Evolutionary conservation across 1,284 basidiomycete species (phyloP).

Genomic region (Trametes pubescens): DNA sequence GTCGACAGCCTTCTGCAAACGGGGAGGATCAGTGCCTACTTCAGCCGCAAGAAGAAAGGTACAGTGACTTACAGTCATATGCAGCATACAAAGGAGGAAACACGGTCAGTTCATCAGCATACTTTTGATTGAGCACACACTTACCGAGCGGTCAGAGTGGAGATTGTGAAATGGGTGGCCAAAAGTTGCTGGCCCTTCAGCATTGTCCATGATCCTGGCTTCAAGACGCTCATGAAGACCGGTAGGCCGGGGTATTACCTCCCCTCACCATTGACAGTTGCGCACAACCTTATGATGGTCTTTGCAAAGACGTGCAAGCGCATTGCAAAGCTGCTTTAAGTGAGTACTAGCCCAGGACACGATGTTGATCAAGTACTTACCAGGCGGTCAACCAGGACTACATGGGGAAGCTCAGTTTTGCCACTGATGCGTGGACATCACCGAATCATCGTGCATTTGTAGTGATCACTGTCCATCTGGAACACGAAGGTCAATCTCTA

Average conservation of each 20-base stretch:
- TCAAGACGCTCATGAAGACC: slow-evolving; percentile 34
- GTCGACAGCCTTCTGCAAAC: slow-evolving; percentile 17
- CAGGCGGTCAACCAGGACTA: slow-evolving; percentile 19
- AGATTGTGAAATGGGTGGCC: slow-evolving; percentile 29
- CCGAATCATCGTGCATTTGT: slow-evolving; percentile 42
- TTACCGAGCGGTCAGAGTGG: slow-evolving; percentile 28
- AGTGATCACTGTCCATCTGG: slow-evolving; percentile 39
- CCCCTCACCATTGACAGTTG: slow-evolving; percentile 31
- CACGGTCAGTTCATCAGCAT: too few relatives aligned
- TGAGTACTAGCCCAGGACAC: not conserved
- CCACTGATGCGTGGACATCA: slow-evolving; percentile 44
- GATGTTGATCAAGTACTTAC: not conserved
- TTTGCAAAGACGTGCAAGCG: slow-evolving; percentile 7
- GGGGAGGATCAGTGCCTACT: slow-evolving; percentile 36
- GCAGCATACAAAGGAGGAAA: slow-evolving; percentile 27
- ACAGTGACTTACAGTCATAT: slow-evolving; percentile 25
- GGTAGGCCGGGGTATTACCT: slow-evolving; percentile 32
- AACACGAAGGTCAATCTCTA: slow-evolving; percentile 36
- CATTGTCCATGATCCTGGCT: slow-evolving; percentile 31
- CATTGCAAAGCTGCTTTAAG: slow-evolving; percentile 9
- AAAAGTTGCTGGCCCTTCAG: slow-evolving; percentile 30
- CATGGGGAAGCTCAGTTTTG: slow-evolving; percentile 37
- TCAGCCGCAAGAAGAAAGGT: slow-evolving; percentile 29
- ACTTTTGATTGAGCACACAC: too few relatives aligned
- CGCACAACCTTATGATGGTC: slow-evolving; percentile 21